Conservation (phyloP, 345 rosid species). For the Populus euphratica region DNA sequence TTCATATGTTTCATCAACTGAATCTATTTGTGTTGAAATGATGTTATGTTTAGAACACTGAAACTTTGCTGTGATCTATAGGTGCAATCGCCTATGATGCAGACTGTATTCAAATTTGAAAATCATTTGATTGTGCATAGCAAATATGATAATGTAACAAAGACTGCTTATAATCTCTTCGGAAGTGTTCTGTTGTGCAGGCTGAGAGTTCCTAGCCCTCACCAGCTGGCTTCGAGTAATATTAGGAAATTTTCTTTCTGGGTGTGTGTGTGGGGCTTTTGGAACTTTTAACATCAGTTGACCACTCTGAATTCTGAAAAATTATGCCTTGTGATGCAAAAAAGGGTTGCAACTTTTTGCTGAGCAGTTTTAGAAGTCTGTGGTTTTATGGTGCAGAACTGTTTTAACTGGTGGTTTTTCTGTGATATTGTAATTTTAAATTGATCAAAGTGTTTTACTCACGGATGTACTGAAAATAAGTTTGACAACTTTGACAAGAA, state of each 20-base stretch:
- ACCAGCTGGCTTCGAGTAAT: neutral
- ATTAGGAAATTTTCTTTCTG: neutral
- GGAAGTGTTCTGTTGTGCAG: neutral
- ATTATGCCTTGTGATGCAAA: neutral
- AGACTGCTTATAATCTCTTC: neutral
- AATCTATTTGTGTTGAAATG: neutral
- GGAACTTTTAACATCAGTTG: neutral
- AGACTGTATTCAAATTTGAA: neutral
- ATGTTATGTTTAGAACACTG: neutral
- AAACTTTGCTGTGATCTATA: neutral
- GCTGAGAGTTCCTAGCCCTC: neutral
- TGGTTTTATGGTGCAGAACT: neutral
- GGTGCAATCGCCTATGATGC: neutral
- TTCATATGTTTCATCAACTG: neutral
- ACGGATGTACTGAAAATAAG: neutral
- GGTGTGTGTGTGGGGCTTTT: neutral
- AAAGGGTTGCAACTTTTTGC: neutral
- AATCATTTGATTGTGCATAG: neutral
- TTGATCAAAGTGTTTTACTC: neutral
- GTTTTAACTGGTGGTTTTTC: neutral
- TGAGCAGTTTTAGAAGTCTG: neutral
- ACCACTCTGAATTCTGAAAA: neutral
- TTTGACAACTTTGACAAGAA: neutral
- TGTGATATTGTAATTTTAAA: neutral
- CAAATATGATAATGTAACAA: neutral